A percentile compares a stretch with the other conserved stretches of the same genome.
phyloP scores from a whole-genome alignment of 1,139 yeast species.

The Debaryomycetaceae sp. region DNA sequence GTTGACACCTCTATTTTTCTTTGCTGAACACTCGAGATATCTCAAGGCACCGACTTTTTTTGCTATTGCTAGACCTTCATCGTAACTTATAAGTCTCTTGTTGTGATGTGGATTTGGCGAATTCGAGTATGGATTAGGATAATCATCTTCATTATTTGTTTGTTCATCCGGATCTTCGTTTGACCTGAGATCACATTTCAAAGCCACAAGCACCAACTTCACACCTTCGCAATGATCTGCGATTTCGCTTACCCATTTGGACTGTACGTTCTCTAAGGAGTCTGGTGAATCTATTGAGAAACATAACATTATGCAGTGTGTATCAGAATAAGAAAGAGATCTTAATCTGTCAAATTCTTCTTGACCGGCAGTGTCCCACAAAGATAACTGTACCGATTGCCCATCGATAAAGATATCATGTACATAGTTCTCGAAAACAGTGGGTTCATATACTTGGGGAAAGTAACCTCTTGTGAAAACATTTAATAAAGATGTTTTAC shows the following conservation, averaged over 20 bases:
- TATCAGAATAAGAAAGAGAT: slow-evolving; percentile 86
- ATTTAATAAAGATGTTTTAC: slow-evolving; percentile 59
- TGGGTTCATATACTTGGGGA: slow-evolving; percentile 98
- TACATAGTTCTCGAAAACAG: slow-evolving; percentile 95
- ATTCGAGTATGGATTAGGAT: slow-evolving; percentile 31
- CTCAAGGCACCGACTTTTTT: slow-evolving; percentile 81
- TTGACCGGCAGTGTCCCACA: slow-evolving; percentile 99
- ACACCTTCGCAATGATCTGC: slow-evolving; percentile 97
- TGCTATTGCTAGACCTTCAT: slow-evolving; percentile 57
- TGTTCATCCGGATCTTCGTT: slow-evolving; percentile 31
- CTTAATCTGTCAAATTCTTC: slow-evolving; percentile 95
- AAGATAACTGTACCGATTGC: slow-evolving; percentile 83
- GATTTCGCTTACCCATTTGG: slow-evolving; percentile 94
- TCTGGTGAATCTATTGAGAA: slow-evolving; percentile 93
- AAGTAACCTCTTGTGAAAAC: slow-evolving; percentile 97
- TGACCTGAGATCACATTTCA: slow-evolving; percentile 87
- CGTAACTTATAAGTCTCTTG: slow-evolving; percentile 51
- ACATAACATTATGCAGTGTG: slow-evolving; percentile 96
- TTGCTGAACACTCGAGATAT: slow-evolving; percentile 90
- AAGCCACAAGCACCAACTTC: slow-evolving; percentile 85
- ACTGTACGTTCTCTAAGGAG: slow-evolving; percentile 90
- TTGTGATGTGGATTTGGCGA: slow-evolving; percentile 34
- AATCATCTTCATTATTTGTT: slow-evolving; percentile 31
- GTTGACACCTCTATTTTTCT: slow-evolving; percentile 90
- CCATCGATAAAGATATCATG: slow-evolving; percentile 97